These are phyloP conservation scores for Sinapis alba DNA, from an alignment of 441 rosid species.

Conservation along the genomic window DNA sequence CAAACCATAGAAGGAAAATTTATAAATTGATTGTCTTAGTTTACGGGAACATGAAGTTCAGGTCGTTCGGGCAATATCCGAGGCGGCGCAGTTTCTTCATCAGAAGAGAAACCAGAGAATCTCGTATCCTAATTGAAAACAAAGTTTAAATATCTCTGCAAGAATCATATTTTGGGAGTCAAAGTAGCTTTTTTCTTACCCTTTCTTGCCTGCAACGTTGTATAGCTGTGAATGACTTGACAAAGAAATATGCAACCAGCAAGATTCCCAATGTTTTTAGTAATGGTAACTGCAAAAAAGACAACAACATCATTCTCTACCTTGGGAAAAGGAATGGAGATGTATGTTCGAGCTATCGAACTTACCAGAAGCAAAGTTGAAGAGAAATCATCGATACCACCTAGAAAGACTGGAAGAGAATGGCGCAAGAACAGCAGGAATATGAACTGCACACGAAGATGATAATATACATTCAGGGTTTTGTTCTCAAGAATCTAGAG, in stretches of 20 bases:
- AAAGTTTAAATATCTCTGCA: background rate
- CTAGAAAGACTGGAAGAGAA: constrained; percentile 62
- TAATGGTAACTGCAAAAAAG: constrained; percentile 52
- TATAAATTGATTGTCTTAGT: background rate
- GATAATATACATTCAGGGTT: background rate
- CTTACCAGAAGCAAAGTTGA: constrained; percentile 58
- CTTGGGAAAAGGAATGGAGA: background rate
- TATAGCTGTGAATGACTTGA: constrained; percentile 53
- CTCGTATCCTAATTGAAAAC: constrained; percentile 16
- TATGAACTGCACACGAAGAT: constrained; percentile 56
- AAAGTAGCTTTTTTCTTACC: constrained; percentile 22
- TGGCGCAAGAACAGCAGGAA: constrained; percentile 71
- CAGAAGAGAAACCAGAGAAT: constrained; percentile 32
- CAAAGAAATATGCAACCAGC: constrained; percentile 60
- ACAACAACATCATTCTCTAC: background rate
- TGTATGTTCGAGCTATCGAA: constrained; percentile 17
- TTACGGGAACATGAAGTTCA: constrained; percentile 11
- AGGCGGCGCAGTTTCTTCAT: constrained; percentile 28
- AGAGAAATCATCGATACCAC: constrained; percentile 60
- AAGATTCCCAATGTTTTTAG: constrained; percentile 68
- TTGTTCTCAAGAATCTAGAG: background rate
- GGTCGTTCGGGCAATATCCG: constrained; percentile 8
- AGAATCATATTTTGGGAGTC: constrained; percentile 2
- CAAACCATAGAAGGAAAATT: background rate
- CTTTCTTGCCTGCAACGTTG: constrained; percentile 51